Conservation (phyloP, 2,329 filamentous ascomycete species). For the Didymella segeticola region DNA sequence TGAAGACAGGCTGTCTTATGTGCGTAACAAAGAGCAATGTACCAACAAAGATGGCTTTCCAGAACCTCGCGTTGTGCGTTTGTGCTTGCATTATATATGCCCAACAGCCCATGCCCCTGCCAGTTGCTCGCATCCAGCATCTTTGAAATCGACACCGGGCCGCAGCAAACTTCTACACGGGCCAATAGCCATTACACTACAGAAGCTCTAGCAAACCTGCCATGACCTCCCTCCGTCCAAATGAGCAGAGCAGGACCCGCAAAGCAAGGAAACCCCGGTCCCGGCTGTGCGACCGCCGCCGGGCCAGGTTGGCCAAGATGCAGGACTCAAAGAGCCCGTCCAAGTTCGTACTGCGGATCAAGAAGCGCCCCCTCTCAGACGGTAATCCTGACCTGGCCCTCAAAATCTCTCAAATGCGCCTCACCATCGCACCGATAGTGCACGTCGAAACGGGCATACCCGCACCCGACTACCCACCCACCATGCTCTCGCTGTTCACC, state of each 20-base stretch:
- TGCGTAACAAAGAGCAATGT: slow-evolving; percentile 39
- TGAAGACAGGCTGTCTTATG: slow-evolving; percentile 26
- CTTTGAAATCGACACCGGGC: slow-evolving; percentile 1
- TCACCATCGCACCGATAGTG: slow-evolving; percentile 68
- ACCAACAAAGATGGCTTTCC: slow-evolving; percentile 32
- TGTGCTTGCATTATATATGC: slow-evolving; percentile 37
- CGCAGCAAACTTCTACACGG: slow-evolving; percentile 20
- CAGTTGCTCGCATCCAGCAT: slow-evolving; percentile 13
- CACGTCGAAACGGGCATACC: slow-evolving; percentile 67
- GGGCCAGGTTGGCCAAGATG: slow-evolving; percentile 7
- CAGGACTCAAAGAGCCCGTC: not conserved
- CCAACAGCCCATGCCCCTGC: slow-evolving; percentile 19
- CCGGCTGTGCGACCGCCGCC: slow-evolving; percentile 21
- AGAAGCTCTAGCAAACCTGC: not conserved
- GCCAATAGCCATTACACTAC: not conserved
- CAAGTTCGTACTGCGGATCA: slow-evolving; percentile 12
- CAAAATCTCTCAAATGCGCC: slow-evolving; percentile 71
- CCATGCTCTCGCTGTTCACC: slow-evolving; percentile 75
- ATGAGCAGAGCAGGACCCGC: slow-evolving; percentile 16
- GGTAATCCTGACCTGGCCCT: slow-evolving; percentile 59
- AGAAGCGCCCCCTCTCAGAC: slow-evolving; percentile 15
- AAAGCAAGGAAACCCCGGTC: slow-evolving; percentile 18
- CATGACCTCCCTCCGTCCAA: slow-evolving; percentile 1
- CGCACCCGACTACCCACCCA: slow-evolving; percentile 70
- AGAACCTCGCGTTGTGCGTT: slow-evolving; percentile 33